Evolutionary conservation across 208 protist genomes (phyloP), one percentile per base, ranked within the genome.

Genomic region (Crithidia sp.): DNA sequence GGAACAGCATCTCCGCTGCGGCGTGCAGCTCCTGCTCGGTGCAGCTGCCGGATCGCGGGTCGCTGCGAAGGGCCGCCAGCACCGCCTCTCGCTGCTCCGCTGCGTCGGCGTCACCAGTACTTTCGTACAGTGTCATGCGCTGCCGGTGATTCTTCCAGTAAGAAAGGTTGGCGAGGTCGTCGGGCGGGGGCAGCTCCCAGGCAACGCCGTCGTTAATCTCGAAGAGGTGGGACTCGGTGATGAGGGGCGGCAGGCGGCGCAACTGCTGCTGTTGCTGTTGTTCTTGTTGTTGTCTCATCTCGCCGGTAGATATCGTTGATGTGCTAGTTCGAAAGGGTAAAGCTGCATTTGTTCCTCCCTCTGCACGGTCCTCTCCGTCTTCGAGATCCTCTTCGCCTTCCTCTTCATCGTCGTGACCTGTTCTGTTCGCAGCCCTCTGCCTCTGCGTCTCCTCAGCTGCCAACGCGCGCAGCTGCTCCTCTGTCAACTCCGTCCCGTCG

Each of bases 171-270:
- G 85, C 79, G n/a, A 96, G 72, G 67, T 96, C 88, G 36, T 94
- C 87, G 2, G 64, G 5, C 36, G 91, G 86, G 39, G 92, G 92
- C 54, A 89, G 60, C 62, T 78, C 77, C 87, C 86, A 94, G 10
- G 60, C 67, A 7, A 95, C 77, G 39, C 82, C 92, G 55, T 96
- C 92, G 78, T 95, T 95, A 13, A 96, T 84, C 17, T 95, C 76
- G 68, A 96, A 96, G 41, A 96, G 80, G 65, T 96, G 92, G 12
- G 59, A 71, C 54, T 94, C 92, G 5, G 82, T 61, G 47, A 96
- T 90, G 58, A 75, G 83, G 5, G 82, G 79, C 0, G 57, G 74
- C 7, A 41, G 10, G 28, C 19, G 66, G n/a, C 36, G 57, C 5
- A 77, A 56, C 7, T 7, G 58, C 55, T 56, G 43, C 39, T 28